phyloP scores from a whole-genome alignment of 441 rosid genomes.

The Erodium moschatum region DNA sequence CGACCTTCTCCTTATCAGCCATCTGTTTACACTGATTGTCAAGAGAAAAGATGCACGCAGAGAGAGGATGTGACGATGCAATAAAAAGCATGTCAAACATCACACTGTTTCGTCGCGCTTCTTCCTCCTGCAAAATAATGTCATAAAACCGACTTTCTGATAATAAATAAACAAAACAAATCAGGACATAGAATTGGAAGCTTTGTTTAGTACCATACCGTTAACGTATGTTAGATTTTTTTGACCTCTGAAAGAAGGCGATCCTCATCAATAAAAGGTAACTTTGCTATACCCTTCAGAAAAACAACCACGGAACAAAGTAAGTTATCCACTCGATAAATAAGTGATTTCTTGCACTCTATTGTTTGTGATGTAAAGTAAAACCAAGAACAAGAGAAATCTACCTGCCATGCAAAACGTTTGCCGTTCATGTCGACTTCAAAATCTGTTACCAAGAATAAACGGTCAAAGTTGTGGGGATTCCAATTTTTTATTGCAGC shows the following conservation, averaged over 20 bases:
- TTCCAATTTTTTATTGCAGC: background rate
- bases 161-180: background rate
- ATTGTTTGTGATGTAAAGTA: background rate
- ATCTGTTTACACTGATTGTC: conserved; percentile 9
- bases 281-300: conserved; percentile 23
- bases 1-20: background rate
- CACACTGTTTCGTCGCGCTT: conserved; percentile 28
- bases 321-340: background rate
- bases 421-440: conserved; percentile 28
- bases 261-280: conserved; percentile 31
- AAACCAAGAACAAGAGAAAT: background rate
- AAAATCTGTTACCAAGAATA: conserved; percentile 23
- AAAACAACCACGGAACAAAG: background rate
- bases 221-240: conserved; percentile 28
- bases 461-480: background rate
- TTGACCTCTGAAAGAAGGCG: conserved; percentile 28
- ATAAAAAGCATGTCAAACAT: conserved; percentile 22
- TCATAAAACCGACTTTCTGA: background rate
- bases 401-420: conserved; percentile 28
- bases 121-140: conserved; percentile 25
- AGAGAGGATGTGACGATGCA: conserved; percentile 25
- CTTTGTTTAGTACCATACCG: conserved; percentile 15
- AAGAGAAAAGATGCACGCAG: conserved; percentile 12
- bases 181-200: background rate
- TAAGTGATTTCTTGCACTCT: background rate